Evolutionary conservation across 345 rosid species (phyloP), one percentile per base, ranked within the genome.

Genomic region (Noccaea caerulescens): DNA sequence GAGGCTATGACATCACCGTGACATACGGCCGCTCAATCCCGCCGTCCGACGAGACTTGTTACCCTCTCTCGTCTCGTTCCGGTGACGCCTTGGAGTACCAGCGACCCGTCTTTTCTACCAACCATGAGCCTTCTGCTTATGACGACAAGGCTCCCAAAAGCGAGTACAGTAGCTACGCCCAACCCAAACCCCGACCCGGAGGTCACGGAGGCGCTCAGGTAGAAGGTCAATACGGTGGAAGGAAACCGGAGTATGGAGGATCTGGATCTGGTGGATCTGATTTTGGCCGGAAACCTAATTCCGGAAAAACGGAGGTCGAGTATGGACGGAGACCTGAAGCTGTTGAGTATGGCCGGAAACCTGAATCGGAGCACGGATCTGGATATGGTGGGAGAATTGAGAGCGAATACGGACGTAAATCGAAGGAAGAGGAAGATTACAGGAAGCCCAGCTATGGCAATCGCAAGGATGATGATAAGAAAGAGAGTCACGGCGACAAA

Each of bases 1-100:
- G 98, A 6, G 98, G 98, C 12, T 93, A 83, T 63, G 92, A 91
- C 82, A 42, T 91, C 45, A 18, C 45, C 38, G 36, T 83, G 55
- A 84, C 91, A 8, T 93, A 84, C 78, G 97, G 98, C 20, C 96
- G 96, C 23, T 84, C 96, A 0, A 65, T 93, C 13, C 79, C 82
- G 7, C 90, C 87, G 7, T 83, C 85, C 39, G 87, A 82, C 0
- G 88, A 91, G 50, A 89, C 77, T 10, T 93, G 98, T 81, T 77
- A 91, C 74, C 79, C 86, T 7, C 76, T 68, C 53, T 73, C 85
- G 3, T 79, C 88, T 18, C 65, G 77, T 11, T 67, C 84, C 47
- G 76, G 75, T n/a, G 88, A 79, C 1, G 80, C 86, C 20, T 79
- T 87, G 16, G 92, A 88, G 79, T 93, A 88, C 66, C 82, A 80